Percentiles rank a stretch among this genome's conserved stretches.
These are phyloP conservation scores for Ceratocystis diversiconidia DNA, from an alignment of 2,329 filamentous ascomycete species.

Conservation along the genomic window DNA sequence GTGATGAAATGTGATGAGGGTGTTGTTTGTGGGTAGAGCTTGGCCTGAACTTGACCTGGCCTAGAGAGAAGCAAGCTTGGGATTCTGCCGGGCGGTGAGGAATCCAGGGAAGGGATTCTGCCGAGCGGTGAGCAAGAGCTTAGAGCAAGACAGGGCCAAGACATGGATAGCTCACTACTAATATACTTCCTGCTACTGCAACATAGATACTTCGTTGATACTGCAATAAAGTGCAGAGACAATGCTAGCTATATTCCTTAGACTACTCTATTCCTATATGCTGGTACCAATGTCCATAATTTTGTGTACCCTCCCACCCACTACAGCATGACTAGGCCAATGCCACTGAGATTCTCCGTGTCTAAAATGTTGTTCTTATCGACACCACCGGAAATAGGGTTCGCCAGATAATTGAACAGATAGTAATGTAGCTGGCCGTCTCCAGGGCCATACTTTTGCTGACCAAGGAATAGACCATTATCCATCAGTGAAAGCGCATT, in stretches of 20 bases:
- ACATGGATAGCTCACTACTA: not conserved
- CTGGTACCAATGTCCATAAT: no score
- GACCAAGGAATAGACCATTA: slow-evolving; percentile 81
- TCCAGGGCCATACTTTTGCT: slow-evolving; percentile 88
- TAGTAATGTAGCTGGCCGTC: slow-evolving; percentile 96
- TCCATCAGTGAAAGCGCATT: slow-evolving; percentile 90
- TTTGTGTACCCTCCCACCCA: slow-evolving; percentile 20
- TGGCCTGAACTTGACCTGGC: not conserved
- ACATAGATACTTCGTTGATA: no score
- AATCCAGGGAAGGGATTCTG: not conserved
- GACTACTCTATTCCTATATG: no score
- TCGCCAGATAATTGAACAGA: slow-evolving; percentile 88
- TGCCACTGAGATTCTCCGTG: slow-evolving; percentile 62
- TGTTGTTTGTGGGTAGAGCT: not conserved
- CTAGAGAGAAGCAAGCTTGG: not conserved
- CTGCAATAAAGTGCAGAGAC: no score
- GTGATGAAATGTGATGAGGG: not conserved
- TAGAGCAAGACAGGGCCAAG: not conserved
- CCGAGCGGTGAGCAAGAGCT: not conserved
- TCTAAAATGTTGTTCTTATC: slow-evolving; percentile 67
- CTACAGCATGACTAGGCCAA: slow-evolving; percentile 69
- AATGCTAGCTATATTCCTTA: no score
- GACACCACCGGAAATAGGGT: slow-evolving; percentile 72
- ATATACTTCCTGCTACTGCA: no score
- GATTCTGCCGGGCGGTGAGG: slow-evolving; percentile 20